phyloP scores from a whole-genome alignment of 2,329 filamentous ascomycete genomes.

The Fusarium bactridioides region DNA sequence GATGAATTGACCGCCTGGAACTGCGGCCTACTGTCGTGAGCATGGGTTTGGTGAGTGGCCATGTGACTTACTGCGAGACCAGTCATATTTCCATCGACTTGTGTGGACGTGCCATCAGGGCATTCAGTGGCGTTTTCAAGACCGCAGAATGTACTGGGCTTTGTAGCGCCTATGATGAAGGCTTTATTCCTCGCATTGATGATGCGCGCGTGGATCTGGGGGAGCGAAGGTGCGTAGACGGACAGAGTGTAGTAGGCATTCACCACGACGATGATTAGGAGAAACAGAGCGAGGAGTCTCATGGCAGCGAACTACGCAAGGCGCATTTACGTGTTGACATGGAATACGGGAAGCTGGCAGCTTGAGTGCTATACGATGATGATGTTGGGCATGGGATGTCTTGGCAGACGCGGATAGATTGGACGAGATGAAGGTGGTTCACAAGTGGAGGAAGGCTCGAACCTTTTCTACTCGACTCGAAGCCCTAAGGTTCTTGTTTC shows the following conservation, averaged over 20 bases:
- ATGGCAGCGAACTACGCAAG: conserved; percentile 1
- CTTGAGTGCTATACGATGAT: not conserved
- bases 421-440: not conserved
- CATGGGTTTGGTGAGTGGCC: fast-evolving
- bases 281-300: conserved; percentile 7
- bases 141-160: conserved; percentile 41
- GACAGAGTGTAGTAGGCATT: conserved; percentile 40
- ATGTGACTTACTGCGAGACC: conserved; percentile 35
- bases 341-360: not conserved
- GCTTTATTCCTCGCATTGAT: conserved; percentile 41
- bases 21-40: conserved; percentile 51
- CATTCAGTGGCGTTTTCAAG: conserved; percentile 32
- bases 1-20: conserved; percentile 70
- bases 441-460: not conserved
- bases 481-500: not conserved
- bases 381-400: not conserved
- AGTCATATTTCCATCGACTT: conserved; percentile 43
- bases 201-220: conserved; percentile 33
- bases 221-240: conserved; percentile 34
- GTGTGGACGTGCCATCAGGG: conserved; percentile 39
- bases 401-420: not conserved
- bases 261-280: not conserved
- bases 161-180: conserved; percentile 42
- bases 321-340: not conserved
- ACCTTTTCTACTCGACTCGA: conserved; percentile 21